Evolutionary conservation across 1,284 basidiomycete genomes (phyloP), one percentile per base, ranked within the genome.

Genomic region (Cystobasidium slooffiae): DNA sequence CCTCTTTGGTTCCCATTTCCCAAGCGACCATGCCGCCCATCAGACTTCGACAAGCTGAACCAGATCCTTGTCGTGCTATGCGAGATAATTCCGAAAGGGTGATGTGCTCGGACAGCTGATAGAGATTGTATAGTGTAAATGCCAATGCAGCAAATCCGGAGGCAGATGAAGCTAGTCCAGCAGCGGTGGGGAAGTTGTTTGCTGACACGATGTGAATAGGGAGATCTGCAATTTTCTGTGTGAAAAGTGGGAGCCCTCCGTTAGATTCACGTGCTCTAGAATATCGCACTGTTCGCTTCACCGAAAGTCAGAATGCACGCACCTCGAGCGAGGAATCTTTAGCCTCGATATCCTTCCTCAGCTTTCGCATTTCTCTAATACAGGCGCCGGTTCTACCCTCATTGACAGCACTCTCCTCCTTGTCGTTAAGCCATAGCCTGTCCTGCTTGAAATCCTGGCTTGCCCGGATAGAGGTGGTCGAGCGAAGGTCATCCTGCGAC

Each of bases 141-240:
- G 94, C 92, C 52, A 99, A 89, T 0, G 96, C 97, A 0, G 97
- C 96, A 78, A 99, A 96, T 14, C 96, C 96, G 0, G 95, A 94
- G 0, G 97, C 96, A 41, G 94, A 97, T 0, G 96, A 98, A 0
- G 97, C 96, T 49, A 99, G 89, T 12, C 96, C 97, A 0, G 96
- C 97, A 8, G 97, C 97, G 6, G 96, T 99, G 31, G 96, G 96
- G 86, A 99, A 99, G 86, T 99, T 99, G 88, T 99, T 99, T 85
- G 90, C 90, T 10, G 95, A 98, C 75, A 89, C 89, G 77, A 99
- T 94, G 84, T 93, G 92, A 1, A 97, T 87, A 41, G 86, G 84
- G 82, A 85, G 90, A 18, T 86, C 81, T 0, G 94, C 91, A 66
- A 96, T 84, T 90, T 94, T 66, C 47, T 75, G 70, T 37, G 75